Evolutionary conservation across 139 green algal genomes (phyloP).

Genomic region (Haematococcus lacustris): DNA sequence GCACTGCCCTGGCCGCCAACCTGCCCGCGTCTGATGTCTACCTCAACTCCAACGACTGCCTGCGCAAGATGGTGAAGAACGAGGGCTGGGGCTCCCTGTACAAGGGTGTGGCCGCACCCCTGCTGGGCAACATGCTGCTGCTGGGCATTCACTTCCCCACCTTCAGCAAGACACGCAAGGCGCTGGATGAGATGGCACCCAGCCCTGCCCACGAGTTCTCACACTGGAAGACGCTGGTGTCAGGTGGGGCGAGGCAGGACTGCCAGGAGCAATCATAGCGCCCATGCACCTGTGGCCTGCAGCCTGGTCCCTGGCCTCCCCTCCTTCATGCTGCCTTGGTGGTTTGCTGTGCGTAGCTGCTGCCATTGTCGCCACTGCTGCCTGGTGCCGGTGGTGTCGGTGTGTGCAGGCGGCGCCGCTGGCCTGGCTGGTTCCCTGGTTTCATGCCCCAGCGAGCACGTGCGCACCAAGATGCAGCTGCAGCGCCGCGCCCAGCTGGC

Average conservation of each 20-base stretch:
- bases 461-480: constrained; percentile 9
- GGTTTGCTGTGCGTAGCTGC: no score
- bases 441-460: constrained; percentile 1
- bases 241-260: no score
- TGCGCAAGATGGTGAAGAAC: constrained; percentile 33
- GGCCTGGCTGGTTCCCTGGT: constrained; percentile 3
- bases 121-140: constrained; percentile 10
- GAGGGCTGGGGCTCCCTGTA: constrained; percentile 6
- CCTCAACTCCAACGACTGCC: constrained; percentile 27
- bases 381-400: no score
- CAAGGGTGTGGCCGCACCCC: constrained; percentile 1
- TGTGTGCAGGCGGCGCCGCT: not conserved
- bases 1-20: constrained; percentile 23
- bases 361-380: no score
- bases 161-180: no score
- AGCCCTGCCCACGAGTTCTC: no score
- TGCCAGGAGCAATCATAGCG: no score
- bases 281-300: no score
- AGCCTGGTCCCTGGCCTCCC: no score
- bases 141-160: constrained; percentile 10
- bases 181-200: no score
- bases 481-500: constrained; percentile 5
- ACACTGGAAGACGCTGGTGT: no score
- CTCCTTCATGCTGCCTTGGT: no score
- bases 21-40: constrained; percentile 29